phyloP scores from a whole-genome alignment of 441 rosid genomes.

The Syzygium syzygioides region DNA sequence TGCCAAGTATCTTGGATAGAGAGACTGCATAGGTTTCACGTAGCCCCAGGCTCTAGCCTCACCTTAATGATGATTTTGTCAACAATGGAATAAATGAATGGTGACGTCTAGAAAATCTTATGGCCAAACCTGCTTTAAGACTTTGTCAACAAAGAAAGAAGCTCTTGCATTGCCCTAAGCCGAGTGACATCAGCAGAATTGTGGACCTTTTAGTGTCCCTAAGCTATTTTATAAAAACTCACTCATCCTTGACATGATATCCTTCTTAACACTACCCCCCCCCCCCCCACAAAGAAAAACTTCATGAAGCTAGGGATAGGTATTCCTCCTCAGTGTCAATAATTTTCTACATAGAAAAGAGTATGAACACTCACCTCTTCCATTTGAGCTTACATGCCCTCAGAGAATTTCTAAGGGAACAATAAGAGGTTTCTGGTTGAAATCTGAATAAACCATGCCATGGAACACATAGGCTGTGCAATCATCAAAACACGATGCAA shows the following conservation, averaged over 20 bases:
- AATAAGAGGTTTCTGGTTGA: constrained; percentile 78
- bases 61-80: too few relatives aligned
- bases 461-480: constrained; percentile 91
- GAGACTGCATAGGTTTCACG: too few relatives aligned
- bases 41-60: too few relatives aligned
- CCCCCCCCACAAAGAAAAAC: background rate
- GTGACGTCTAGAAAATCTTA: too few relatives aligned
- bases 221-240: background rate
- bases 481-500: constrained; percentile 88
- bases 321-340: background rate
- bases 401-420: constrained; percentile 90
- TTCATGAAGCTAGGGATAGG: background rate
- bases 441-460: constrained; percentile 82
- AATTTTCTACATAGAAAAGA: background rate
- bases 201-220: background rate
- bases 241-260: background rate
- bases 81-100: too few relatives aligned
- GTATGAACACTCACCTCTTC: constrained; percentile 48
- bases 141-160: too few relatives aligned
- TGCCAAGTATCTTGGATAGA: too few relatives aligned
- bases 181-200: background rate
- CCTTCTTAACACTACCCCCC: background rate
- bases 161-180: background rate
- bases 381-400: constrained; percentile 67
- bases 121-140: too few relatives aligned